Conservation (phyloP, 2,329 filamentous ascomycete genomes). For the Cercospora janseana region DNA sequence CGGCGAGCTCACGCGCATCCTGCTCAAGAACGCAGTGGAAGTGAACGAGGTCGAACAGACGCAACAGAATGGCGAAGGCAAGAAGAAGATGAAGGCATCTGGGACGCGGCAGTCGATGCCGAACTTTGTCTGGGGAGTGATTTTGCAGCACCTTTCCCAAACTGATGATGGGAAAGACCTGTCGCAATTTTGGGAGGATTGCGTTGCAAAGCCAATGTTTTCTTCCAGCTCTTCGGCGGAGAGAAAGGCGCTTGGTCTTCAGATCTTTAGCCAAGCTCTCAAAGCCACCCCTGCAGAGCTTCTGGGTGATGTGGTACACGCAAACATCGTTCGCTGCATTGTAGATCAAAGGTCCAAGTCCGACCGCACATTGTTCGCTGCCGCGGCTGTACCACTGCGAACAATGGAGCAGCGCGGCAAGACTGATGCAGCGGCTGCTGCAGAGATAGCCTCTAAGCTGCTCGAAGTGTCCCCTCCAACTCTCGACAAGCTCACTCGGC, state of each 20-base stretch:
- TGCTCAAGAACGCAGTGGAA: conserved; percentile 69
- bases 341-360: conserved; percentile 78
- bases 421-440: conserved; percentile 58
- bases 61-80: conserved; percentile 23
- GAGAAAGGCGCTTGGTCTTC: conserved; percentile 88
- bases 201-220: conserved; percentile 85
- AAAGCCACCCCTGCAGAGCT: conserved; percentile 50
- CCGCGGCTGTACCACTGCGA: conserved; percentile 73
- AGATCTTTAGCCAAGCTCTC: conserved; percentile 77
- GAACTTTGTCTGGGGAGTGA: conserved; percentile 83
- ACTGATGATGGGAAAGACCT: conserved; percentile 51
- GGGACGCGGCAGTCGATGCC: conserved; percentile 68
- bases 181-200: conserved; percentile 77
- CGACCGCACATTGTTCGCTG: conserved; percentile 75
- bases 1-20: conserved; percentile 66
- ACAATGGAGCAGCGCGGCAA: conserved; percentile 65
- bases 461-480: conserved; percentile 70
- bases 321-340: conserved; percentile 76
- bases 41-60: conserved; percentile 42
- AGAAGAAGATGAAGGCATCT: conserved; percentile 54
- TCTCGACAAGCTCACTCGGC: conserved; percentile 83
- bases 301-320: conserved; percentile 68
- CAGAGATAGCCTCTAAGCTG: conserved; percentile 64
- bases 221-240: conserved; percentile 77
- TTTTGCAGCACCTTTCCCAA: conserved; percentile 54